Percentiles rank a stretch among this genome's conserved stretches.
Evolutionary conservation across 352 stramenopile genomes (phyloP).

Genomic region (Pythium volutum): DNA sequence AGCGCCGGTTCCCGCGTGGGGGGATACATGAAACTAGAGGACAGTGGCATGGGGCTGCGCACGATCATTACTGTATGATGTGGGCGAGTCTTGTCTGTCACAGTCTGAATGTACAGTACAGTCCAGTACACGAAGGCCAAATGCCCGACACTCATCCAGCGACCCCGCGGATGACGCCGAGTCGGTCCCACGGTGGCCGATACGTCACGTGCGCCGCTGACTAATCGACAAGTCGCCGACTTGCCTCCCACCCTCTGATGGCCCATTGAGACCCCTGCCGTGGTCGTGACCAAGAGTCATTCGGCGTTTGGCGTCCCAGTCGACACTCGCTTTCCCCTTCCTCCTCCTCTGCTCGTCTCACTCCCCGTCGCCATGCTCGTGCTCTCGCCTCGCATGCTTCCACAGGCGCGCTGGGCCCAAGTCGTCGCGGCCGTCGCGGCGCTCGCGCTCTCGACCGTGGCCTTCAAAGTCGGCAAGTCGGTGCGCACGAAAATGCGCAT

Average conservation of each 20-base stretch:
- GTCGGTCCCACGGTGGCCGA: not conserved
- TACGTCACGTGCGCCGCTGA: constrained; percentile 1
- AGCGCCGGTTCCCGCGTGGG: too few relatives aligned
- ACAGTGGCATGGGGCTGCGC: too few relatives aligned
- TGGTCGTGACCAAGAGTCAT: not conserved
- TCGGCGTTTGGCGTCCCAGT: not conserved
- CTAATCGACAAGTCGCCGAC: not conserved
- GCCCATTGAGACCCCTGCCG: too few relatives aligned
- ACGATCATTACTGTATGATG: too few relatives aligned
- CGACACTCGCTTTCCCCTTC: not conserved
- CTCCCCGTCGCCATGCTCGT: not conserved
- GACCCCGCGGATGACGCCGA: too few relatives aligned
- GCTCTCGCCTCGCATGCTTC: not conserved
- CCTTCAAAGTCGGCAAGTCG: not conserved
- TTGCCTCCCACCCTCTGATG: too few relatives aligned
- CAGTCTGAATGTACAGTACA: too few relatives aligned
- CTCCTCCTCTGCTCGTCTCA: not conserved
- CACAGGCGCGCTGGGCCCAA: constrained; percentile 2
- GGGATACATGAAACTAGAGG: too few relatives aligned
- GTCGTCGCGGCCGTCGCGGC: not conserved
- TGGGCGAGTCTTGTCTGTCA: too few relatives aligned
- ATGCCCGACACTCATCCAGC: too few relatives aligned
- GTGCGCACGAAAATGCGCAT: constrained; percentile 46
- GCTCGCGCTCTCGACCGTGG: not conserved
- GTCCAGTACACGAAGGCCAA: too few relatives aligned